These are phyloP conservation scores for Hexamita inflata DNA, from an alignment of 208 protist genomes.

Conservation along the genomic window DNA sequence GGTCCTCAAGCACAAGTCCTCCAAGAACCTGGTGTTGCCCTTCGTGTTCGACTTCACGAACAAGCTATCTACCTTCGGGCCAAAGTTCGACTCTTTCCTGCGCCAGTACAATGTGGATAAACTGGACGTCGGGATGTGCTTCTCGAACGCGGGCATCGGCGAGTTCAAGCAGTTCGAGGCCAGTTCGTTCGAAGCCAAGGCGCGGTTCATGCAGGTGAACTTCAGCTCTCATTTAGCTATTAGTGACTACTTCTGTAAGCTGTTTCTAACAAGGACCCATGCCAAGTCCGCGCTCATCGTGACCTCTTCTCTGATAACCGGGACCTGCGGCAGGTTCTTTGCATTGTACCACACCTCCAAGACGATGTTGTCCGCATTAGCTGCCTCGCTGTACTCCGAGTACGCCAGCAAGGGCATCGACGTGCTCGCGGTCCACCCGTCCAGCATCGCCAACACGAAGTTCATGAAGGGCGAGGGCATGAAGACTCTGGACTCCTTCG, in stretches of 20 bases:
- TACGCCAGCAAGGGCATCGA: background rate
- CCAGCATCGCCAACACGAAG: background rate
- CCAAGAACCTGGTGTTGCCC: too few species aligned
- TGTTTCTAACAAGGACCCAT: background rate
- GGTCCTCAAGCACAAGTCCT: too few species aligned
- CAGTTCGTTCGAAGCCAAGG: background rate
- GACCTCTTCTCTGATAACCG: background rate
- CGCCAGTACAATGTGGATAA: background rate
- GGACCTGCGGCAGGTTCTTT: background rate
- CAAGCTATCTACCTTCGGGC: background rate
- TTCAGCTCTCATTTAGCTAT: background rate
- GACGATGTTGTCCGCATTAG: background rate
- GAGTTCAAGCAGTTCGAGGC: conserved; percentile 6
- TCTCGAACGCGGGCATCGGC: background rate
- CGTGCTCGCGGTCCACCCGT: conserved; percentile 6
- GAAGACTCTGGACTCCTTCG: too few species aligned
- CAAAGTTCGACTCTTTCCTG: background rate
- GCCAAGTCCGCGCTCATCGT: background rate
- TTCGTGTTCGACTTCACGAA: too few species aligned
- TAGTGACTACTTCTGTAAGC: conserved; percentile 12
- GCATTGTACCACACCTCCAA: conserved; percentile 8
- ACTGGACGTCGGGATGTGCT: background rate
- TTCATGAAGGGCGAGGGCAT: too few species aligned
- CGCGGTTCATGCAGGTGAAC: background rate
- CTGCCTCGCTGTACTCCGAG: background rate